Conservation (phyloP, 2,329 filamentous ascomycete species). For the Penicillium polonicum region DNA sequence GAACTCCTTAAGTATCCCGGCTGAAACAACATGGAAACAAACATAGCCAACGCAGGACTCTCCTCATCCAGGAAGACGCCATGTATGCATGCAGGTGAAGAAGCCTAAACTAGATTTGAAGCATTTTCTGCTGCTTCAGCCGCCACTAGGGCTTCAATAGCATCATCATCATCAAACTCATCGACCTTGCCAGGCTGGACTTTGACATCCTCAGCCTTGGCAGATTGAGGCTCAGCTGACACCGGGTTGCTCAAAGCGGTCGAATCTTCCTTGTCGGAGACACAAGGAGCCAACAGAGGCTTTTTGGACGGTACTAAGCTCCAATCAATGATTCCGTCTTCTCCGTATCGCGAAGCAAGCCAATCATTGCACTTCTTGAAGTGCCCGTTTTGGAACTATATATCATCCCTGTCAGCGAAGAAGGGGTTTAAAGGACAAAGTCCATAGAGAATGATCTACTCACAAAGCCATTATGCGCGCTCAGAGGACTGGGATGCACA, state of each 20-base stretch:
- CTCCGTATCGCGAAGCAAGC: slow-evolving; percentile 74
- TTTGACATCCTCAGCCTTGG: slow-evolving; percentile 12
- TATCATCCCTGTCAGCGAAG: neutral
- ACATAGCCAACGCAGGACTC: neutral
- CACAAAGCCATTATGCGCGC: slow-evolving; percentile 75
- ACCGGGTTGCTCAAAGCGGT: slow-evolving; percentile 13
- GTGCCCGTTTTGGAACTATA: slow-evolving; percentile 46
- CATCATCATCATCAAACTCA: slow-evolving; percentile 46
- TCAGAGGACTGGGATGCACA: slow-evolving; percentile 91
- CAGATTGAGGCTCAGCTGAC: neutral
- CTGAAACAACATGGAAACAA: neutral
- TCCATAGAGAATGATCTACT: slow-evolving; percentile 32
- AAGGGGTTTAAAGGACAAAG: neutral
- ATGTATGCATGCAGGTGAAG: neutral
- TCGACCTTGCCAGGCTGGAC: slow-evolving; percentile 28
- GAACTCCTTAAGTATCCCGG: neutral
- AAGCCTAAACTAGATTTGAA: neutral
- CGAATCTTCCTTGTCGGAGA: slow-evolving; percentile 27
- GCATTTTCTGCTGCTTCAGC: slow-evolving; percentile 19
- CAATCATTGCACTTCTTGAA: slow-evolving; percentile 59
- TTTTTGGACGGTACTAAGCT: slow-evolving; percentile 51
- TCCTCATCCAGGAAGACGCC: neutral
- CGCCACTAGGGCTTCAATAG: slow-evolving; percentile 41
- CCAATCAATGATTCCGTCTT: slow-evolving; percentile 84
- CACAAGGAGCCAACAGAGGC: slow-evolving; percentile 12